Percentiles rank a stretch among this genome's conserved stretches.
These are phyloP conservation scores for Irpex sp. DNA, from an alignment of 1,284 basidiomycete species.

Conservation along the genomic window DNA sequence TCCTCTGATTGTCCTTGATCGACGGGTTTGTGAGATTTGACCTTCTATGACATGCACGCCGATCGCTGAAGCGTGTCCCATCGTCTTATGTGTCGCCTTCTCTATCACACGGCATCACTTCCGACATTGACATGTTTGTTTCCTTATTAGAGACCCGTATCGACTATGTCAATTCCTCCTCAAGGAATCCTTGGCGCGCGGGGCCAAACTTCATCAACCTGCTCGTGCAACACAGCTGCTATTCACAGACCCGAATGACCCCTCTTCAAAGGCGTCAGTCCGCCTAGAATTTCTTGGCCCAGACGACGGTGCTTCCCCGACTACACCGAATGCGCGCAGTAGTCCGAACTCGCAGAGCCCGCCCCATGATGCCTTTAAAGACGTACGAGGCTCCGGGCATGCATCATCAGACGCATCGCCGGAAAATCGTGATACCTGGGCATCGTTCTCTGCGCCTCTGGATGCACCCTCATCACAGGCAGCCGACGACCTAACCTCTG, in stretches of 20 bases:
- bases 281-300: conserved; percentile 19
- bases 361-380: background rate
- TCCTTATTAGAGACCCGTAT: conserved; percentile 33
- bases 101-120: background rate
- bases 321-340: background rate
- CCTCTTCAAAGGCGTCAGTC: conserved; percentile 12
- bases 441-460: background rate
- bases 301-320: background rate
- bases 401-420: too few relatives aligned
- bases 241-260: conserved; percentile 4
- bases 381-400: too few relatives aligned
- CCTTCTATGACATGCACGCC: background rate
- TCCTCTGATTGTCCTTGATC: too few relatives aligned
- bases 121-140: background rate
- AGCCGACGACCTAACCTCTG: background rate
- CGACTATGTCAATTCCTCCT: conserved; percentile 49
- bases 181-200: conserved; percentile 33
- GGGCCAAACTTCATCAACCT: conserved; percentile 35
- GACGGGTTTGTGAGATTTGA: background rate
- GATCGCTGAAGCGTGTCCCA: background rate
- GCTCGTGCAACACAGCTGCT: conserved; percentile 24
- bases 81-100: background rate
- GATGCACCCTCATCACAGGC: background rate
- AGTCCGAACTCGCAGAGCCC: conserved; percentile 9
- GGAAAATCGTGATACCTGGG: too few relatives aligned